Percentiles rank a stretch among this genome's conserved stretches.
Conservation (phyloP, 2,329 filamentous ascomycete genomes). For the Xylariaceae sp. region DNA sequence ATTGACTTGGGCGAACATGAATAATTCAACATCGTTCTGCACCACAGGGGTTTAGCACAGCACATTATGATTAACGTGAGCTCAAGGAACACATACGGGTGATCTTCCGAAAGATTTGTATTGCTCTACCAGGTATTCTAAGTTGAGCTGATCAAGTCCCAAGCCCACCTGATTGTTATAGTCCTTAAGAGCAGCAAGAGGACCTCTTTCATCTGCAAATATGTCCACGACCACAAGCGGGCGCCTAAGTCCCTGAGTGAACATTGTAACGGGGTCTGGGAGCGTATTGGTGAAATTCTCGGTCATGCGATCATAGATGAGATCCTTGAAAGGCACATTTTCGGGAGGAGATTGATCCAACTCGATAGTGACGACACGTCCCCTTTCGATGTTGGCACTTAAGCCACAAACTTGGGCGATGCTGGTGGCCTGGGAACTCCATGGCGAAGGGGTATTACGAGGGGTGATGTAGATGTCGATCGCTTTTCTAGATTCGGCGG, state of each 20-base stretch:
- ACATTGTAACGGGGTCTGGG: constrained; percentile 75
- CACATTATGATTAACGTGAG: not conserved
- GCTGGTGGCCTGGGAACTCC: constrained; percentile 93
- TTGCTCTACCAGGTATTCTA: constrained; percentile 88
- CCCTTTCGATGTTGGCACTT: constrained; percentile 68
- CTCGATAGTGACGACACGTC: constrained; percentile 71
- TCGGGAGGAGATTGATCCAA: constrained; percentile 55
- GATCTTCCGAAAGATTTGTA: constrained; percentile 65
- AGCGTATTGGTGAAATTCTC: constrained; percentile 71
- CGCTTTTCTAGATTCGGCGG: constrained; percentile 14
- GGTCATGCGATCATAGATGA: constrained; percentile 93
- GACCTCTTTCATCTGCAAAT: constrained; percentile 63
- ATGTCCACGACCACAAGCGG: constrained; percentile 76
- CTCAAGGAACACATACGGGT: constrained; percentile 34
- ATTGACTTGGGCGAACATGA: constrained; percentile 99
- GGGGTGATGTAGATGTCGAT: not conserved
- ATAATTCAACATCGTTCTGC: constrained; percentile 85
- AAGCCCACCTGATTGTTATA: constrained; percentile 85
- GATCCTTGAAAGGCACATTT: constrained; percentile 63
- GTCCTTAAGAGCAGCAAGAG: constrained; percentile 71
- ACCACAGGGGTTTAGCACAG: not conserved
- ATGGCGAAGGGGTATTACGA: constrained; percentile 67
- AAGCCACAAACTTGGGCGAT: constrained; percentile 47
- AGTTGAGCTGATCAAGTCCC: constrained; percentile 83
- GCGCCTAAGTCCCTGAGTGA: constrained; percentile 64